phyloP scores from a whole-genome alignment of 1,284 basidiomycete genomes.

The Papiliotrema flavescens region DNA sequence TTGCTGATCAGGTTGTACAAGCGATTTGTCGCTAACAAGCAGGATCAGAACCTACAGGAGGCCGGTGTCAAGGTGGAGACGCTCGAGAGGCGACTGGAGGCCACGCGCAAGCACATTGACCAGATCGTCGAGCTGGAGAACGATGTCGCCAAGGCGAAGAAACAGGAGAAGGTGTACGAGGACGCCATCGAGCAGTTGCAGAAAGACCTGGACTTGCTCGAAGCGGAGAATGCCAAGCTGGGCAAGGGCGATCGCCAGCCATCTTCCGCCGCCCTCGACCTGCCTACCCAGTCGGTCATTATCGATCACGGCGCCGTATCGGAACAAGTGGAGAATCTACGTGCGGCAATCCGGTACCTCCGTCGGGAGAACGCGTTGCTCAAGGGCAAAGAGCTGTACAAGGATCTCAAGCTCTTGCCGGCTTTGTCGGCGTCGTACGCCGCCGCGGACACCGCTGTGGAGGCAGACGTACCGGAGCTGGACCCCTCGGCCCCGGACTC shows the following conservation, averaged over 20 bases:
- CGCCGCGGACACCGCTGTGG: too few relatives aligned
- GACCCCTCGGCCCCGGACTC: slow-evolving; percentile 15
- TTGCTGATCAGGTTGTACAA: not conserved
- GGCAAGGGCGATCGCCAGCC: slow-evolving; percentile 56
- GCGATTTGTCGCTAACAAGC: slow-evolving; percentile 25
- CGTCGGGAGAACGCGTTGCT: slow-evolving; percentile 88
- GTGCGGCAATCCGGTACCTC: slow-evolving; percentile 81
- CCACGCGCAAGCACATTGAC: slow-evolving; percentile 80
- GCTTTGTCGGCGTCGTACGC: slow-evolving; percentile 47
- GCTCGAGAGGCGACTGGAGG: slow-evolving; percentile 87
- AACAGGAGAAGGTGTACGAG: slow-evolving; percentile 83
- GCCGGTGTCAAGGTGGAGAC: slow-evolving; percentile 86
- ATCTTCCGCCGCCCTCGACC: not conserved
- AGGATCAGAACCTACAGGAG: slow-evolving; percentile 89
- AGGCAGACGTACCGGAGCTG: slow-evolving; percentile 22
- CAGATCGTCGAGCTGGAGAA: slow-evolving; percentile 73
- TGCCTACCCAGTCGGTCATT: slow-evolving; percentile 1
- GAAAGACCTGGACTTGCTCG: slow-evolving; percentile 76
- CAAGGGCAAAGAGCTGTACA: slow-evolving; percentile 80
- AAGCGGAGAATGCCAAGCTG: slow-evolving; percentile 80
- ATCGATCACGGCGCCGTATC: not conserved
- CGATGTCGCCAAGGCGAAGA: slow-evolving; percentile 73
- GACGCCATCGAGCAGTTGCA: slow-evolving; percentile 92
- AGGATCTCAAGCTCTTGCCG: slow-evolving; percentile 72
- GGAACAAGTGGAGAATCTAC: slow-evolving; percentile 77